Evolutionary conservation across 2,329 filamentous ascomycete species (phyloP), one percentile per base, ranked within the genome.

Genomic region (Aspergillus flavus): DNA sequence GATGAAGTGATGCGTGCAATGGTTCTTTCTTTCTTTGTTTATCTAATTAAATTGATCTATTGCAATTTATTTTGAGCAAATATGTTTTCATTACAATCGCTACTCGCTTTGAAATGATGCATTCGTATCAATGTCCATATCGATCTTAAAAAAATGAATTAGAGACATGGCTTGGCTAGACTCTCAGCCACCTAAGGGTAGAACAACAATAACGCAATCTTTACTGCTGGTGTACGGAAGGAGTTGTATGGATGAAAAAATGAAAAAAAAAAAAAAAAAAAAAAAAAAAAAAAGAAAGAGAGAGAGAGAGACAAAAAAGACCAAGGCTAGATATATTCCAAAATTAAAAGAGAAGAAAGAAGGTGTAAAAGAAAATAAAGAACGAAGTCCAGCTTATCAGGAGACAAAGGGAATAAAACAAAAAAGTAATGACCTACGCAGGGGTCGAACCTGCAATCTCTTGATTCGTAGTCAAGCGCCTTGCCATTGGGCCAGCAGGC

Each of bases 381-480:
- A 41, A 41, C 19, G 39, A 19, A n/a, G 16, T 6, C 16, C 39
- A 39, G 32, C 34, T 16, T 39, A 19, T 39, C 5, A 39, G 1
- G 5, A 39, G 6, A 39, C 3, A 9, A 41, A 9, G 6, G 16
- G 9, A 41, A 19, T 9, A 9, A 41, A 36, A 36, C 3, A 10
- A 55, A 55, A 55, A 55, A 26, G 2, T 28, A 23, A 39, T 76
- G 75, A 76, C 73, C 74, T 71, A 76, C 75, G 74, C 74, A 76
- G 75, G 75, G 68, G 54, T 81, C 79, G 79, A 81, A 81, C 80
- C 79, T 80, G 76, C 78, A 82, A 81, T 81, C 80, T 82, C 78
- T 80, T 81, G 80, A 82, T 81, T 79, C 80, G 80, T 81, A 82
- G 80, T 82, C 80, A 81, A 81, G 78, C 80, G 79, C 80, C 79